Base-by-base conservation (phyloP, 2,329 filamentous ascomycete species). In the Claviceps sorghi region DNA sequence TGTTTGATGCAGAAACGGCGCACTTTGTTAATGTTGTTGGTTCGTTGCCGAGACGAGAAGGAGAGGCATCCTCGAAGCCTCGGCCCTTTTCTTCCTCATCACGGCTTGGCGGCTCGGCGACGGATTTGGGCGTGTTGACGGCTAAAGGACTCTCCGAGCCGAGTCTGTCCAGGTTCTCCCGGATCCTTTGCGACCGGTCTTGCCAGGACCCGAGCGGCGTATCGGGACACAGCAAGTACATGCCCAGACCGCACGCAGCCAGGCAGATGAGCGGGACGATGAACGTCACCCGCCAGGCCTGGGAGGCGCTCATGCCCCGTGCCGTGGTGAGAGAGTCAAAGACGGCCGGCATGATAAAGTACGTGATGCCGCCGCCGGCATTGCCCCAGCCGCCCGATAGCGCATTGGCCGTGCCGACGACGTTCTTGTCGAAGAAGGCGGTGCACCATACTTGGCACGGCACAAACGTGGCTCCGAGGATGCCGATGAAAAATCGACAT, bases 371-470 rank as follows among this genome's bases (percentile, higher is more conserved):
- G 57, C 89, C 90, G 54, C 90, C 89, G 29, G 87, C 79, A 60
- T 95, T 95, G 50, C 89, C 90, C 71, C 86, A 84, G 15, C 90
- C 90, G 43, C 83, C 90, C 1, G 88, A 84, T 19, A 95, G 69
- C 2, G 88, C 85, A 63, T 95, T 96, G 55, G 88, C 87, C 6
- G 87, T 90, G 48, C 90, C 90, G 19, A 95, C 85, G 29, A 95
- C 77, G 61, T 90, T 93, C 72, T 90, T 93, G 70, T 96, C 89
- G 65, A 88, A 95, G 73, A 95, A 95, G 0, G 84, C 88, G 0
- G 88, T 95, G 10, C 84, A 87, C 88, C 89, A 95, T 7, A 95
- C 90, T 64, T 94, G 88, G 65, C 88, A 95, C 13, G 86, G 86
- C 0, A 91, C 86, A 60, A 91, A 91, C 1, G 80, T 79, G 2